Conservation (phyloP, 2,329 filamentous ascomycete genomes). For the Arthrobotrys conoides region DNA sequence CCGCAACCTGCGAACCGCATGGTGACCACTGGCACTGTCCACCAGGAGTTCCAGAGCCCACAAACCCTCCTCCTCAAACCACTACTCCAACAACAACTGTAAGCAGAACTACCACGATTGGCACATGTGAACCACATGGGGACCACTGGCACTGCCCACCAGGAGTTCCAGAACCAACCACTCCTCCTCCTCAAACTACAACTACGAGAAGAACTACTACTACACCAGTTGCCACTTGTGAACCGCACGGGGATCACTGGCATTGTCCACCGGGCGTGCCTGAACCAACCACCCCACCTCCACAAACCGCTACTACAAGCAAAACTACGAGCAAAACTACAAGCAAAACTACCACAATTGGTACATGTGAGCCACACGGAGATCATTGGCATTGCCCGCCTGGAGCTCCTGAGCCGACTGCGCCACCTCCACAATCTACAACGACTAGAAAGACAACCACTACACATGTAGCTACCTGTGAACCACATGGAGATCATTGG, state of each 20-base stretch:
- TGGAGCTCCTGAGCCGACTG: not conserved
- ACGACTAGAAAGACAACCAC: conserved; percentile 6
- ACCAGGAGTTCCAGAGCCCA: not conserved
- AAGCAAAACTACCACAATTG: not conserved
- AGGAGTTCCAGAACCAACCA: conserved; percentile 5
- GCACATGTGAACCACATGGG: not conserved
- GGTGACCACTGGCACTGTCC: not conserved
- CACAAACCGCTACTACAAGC: not conserved
- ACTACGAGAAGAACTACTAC: not conserved
- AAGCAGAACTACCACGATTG: not conserved
- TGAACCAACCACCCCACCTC: not conserved
- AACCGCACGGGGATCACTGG: conserved; percentile 10
- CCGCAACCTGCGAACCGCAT: not conserved
- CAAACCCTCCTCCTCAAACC: not conserved
- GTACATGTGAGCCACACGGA: conserved; percentile 6
- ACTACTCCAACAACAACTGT: not conserved
- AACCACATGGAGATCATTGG: conserved; percentile 21
- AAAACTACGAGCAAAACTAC: not conserved
- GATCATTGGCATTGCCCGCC: conserved; percentile 21
- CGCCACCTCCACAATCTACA: not conserved
- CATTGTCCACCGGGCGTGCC: conserved; percentile 2
- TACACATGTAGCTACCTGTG: conserved; percentile 2
- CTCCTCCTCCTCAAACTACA: conserved; percentile 12
- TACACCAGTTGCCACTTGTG: not conserved
- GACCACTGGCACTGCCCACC: conserved; percentile 15